These are phyloP conservation scores for Chalara sp. DNA, from an alignment of 2,329 filamentous ascomycete genomes.

Conservation along the genomic window DNA sequence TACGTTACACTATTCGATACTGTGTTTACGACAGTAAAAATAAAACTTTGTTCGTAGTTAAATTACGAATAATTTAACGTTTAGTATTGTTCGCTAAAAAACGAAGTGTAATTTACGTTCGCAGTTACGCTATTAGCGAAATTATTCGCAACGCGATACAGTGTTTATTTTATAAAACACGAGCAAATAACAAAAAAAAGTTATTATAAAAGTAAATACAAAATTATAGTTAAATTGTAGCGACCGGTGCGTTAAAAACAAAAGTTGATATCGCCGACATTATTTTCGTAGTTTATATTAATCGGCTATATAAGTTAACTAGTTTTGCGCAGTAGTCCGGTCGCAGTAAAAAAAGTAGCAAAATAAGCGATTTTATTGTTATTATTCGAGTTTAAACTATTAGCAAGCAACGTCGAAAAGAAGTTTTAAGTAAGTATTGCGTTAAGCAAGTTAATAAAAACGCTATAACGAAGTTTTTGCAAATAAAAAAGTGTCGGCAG, in stretches of 20 bases:
- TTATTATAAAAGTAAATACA: neutral
- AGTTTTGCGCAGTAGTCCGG: slow-evolving; percentile 9
- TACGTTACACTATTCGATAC: neutral
- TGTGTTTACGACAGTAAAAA: neutral
- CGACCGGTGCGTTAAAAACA: slow-evolving; percentile 5
- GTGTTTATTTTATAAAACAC: slow-evolving; percentile 3
- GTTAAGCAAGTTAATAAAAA: too few relatives aligned
- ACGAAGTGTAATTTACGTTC: slow-evolving; percentile 3
- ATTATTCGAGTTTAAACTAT: neutral
- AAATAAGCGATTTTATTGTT: slow-evolving; percentile 8
- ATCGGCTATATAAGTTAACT: slow-evolving; percentile 8
- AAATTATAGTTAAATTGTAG: slow-evolving; percentile 4
- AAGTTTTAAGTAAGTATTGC: too few relatives aligned
- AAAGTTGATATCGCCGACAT: slow-evolving; percentile 6
- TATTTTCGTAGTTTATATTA: slow-evolving; percentile 6
- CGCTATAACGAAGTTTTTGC: too few relatives aligned
- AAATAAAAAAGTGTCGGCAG: too few relatives aligned
- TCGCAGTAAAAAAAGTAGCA: slow-evolving; percentile 3
- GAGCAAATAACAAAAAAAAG: slow-evolving; percentile 1
- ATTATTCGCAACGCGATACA: neutral
- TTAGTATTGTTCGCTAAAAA: neutral
- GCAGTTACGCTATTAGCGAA: neutral
- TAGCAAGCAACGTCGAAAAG: too few relatives aligned
- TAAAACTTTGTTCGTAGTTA: neutral
- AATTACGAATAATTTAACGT: neutral